A percentile compares a stretch with the other conserved stretches of the same genome.
These are phyloP conservation scores for Trichoderma erinaceum DNA, from an alignment of 495 filamentous ascomycete genomes.

Conservation along the genomic window DNA sequence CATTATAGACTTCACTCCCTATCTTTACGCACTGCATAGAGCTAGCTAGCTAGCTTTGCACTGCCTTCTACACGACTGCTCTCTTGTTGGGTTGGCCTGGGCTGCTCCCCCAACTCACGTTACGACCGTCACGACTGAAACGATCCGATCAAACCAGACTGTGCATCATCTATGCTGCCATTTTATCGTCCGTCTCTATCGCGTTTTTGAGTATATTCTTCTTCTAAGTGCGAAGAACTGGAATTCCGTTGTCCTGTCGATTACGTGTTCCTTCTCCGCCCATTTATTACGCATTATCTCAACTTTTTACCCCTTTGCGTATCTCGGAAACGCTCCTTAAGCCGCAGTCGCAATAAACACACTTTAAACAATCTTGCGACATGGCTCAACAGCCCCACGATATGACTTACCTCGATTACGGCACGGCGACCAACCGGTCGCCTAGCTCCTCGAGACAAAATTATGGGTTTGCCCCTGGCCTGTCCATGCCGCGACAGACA, in stretches of 20 bases:
- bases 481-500: conserved; percentile 43
- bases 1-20: not conserved
- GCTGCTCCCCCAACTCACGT: not conserved
- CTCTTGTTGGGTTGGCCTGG: not conserved
- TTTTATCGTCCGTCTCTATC: conserved; percentile 2
- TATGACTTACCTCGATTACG: conserved; percentile 35
- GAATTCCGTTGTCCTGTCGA: not conserved
- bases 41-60: conserved; percentile 1
- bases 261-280: conserved; percentile 10
- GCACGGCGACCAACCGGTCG: conserved; percentile 27
- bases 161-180: conserved; percentile 12
- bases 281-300: not conserved
- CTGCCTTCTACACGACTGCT: not conserved
- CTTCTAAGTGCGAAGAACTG: not conserved
- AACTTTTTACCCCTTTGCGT: not conserved
- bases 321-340: not conserved
- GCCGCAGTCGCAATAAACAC: not conserved
- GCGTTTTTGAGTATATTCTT: conserved; percentile 3
- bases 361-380: conserved; percentile 15
- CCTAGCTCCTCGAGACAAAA: conserved; percentile 35
- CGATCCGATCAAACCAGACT: conserved; percentile 6
- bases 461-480: conserved; percentile 53
- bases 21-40: not conserved
- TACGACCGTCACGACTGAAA: conserved; percentile 14
- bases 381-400: conserved; percentile 55